phyloP scores from a whole-genome alignment of 202 grass and related monocot species.

The Brachypodium distachyon region DNA sequence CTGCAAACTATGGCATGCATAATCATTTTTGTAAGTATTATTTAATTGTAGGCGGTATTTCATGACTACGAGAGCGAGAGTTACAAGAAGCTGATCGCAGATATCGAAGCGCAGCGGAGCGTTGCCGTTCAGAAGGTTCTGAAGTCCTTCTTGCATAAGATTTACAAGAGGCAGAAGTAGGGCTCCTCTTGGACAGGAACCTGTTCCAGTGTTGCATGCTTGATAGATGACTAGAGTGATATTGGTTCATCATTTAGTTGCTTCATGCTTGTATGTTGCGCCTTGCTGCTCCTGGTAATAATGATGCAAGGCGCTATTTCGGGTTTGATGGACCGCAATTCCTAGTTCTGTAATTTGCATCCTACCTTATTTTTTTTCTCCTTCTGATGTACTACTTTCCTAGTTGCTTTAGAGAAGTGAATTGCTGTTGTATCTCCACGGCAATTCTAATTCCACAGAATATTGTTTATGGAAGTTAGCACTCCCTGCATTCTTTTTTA shows the following conservation, averaged over 20 bases:
- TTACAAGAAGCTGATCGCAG: slow-evolving; percentile 65
- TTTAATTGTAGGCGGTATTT: slow-evolving; percentile 43
- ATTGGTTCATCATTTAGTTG: neutral
- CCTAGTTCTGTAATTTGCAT: slow-evolving; percentile 15
- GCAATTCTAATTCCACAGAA: neutral
- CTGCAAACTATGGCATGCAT: neutral
- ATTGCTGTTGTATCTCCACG: neutral
- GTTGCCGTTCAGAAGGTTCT: slow-evolving; percentile 66
- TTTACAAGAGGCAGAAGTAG: slow-evolving; percentile 98
- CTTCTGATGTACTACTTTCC: neutral
- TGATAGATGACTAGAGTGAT: neutral
- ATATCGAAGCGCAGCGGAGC: slow-evolving; percentile 65
- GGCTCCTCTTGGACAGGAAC: neutral
- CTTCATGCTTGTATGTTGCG: slow-evolving; percentile 14
- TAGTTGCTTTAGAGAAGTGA: neutral
- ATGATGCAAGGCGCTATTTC: slow-evolving; percentile 31
- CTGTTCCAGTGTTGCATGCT: neutral
- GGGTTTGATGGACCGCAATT: slow-evolving; percentile 24
- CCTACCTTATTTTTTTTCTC: neutral
- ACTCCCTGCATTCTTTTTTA: too few species aligned
- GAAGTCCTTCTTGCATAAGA: slow-evolving; percentile 94
- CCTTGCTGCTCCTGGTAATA: slow-evolving; percentile 24
- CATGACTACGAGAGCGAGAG: slow-evolving; percentile 62
- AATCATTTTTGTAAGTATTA: neutral
- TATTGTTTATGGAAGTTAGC: neutral